Percentiles rank a stretch among this genome's conserved stretches.
Evolutionary conservation across 2,329 filamentous ascomycete genomes (phyloP).

Genomic region (Clarireedia paspali): DNA sequence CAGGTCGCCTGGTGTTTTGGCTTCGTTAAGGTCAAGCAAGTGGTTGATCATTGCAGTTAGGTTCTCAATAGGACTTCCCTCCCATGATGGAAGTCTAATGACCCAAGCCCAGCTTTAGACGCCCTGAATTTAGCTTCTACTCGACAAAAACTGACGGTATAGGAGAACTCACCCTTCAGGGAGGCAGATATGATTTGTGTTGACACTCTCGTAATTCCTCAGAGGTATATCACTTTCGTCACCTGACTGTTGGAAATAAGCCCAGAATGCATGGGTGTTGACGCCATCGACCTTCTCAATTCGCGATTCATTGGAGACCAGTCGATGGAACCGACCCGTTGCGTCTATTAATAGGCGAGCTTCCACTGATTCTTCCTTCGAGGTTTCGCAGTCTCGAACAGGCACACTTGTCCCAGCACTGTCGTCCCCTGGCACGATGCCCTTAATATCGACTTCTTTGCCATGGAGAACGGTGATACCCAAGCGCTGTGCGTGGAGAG

Average conservation of each 20-base stretch:
- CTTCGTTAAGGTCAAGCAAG: constrained; percentile 19
- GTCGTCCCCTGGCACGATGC: not conserved
- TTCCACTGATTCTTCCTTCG: constrained; percentile 9
- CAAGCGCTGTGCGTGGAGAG: constrained; percentile 21
- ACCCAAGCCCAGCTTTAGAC: constrained; percentile 22
- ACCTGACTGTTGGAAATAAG: constrained; percentile 17
- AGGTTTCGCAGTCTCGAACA: constrained; percentile 3
- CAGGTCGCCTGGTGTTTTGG: constrained; percentile 15
- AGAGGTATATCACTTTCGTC: constrained; percentile 22
- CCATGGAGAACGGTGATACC: constrained; percentile 25
- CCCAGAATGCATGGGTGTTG: constrained; percentile 20
- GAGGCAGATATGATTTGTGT: constrained; percentile 27
- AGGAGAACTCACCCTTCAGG: constrained; percentile 17
- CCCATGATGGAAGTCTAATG: constrained; percentile 24
- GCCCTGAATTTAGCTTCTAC: not conserved
- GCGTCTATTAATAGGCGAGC: constrained; percentile 21
- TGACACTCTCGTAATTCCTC: constrained; percentile 19
- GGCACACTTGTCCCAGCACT: not conserved
- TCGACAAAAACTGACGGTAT: not conserved
- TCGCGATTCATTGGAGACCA: constrained; percentile 18
- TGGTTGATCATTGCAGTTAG: constrained; percentile 24
- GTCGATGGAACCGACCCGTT: constrained; percentile 19
- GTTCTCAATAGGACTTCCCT: constrained; percentile 21
- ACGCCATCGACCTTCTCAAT: constrained; percentile 18
- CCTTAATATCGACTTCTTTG: constrained; percentile 7